phyloP scores from a whole-genome alignment of 2,329 filamentous ascomycete genomes.

The Talaromyces sp. region DNA sequence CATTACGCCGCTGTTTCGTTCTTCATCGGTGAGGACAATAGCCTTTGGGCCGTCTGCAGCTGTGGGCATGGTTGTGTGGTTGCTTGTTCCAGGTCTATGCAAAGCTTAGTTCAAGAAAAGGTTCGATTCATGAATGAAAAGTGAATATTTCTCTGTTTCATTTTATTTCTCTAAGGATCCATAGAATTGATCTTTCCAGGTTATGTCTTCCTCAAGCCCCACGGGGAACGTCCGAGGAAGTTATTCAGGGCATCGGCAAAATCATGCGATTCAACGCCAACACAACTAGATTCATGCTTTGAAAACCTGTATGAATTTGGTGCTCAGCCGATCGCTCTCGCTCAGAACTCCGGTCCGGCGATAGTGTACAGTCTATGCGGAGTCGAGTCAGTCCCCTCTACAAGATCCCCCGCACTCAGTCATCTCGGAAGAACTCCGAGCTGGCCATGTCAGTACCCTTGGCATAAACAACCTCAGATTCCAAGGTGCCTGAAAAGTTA shows the following conservation, averaged over 20 bases:
- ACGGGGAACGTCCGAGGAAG: not conserved
- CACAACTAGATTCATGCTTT: not conserved
- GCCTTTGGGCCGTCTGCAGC: not conserved
- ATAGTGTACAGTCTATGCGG: not conserved
- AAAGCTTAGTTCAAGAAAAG: not conserved
- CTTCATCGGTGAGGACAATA: slow-evolving; percentile 4
- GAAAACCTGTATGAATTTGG: not conserved
- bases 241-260: not conserved
- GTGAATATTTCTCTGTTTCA: not conserved
- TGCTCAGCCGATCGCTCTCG: not conserved
- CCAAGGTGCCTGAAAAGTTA: not conserved
- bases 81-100: not conserved
- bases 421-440: not conserved
- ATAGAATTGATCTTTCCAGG: too few species aligned
- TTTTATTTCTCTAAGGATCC: too few species aligned
- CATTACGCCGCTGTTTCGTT: slow-evolving; percentile 10
- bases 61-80: not conserved
- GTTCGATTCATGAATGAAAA: not conserved
- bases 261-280: not conserved
- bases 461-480: not conserved
- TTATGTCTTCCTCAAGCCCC: too few species aligned
- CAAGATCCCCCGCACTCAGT: not conserved
- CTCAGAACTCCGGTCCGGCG: not conserved
- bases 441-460: not conserved
- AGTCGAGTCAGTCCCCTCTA: not conserved